A percentile compares a stretch with the other conserved stretches of the same genome.
Conservation (phyloP, 1,284 basidiomycete species). For the Cutaneotrichosporon mucoides region DNA sequence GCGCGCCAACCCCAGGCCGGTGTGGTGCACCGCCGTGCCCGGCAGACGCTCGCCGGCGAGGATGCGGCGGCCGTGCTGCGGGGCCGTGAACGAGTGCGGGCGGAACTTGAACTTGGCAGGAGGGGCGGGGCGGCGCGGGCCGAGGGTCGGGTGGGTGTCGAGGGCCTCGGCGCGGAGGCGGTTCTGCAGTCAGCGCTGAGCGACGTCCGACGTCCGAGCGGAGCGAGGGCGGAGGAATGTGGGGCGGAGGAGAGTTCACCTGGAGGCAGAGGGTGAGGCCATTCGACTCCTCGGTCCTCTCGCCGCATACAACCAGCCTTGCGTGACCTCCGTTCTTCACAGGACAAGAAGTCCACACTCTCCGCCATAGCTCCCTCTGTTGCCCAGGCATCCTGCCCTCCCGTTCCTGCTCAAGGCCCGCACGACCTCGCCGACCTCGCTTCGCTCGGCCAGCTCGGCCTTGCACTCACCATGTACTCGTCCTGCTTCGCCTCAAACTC, state of each 20-base stretch:
- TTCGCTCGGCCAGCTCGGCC: slow-evolving; percentile 16
- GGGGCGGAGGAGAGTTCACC: too few species aligned
- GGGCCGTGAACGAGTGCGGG: slow-evolving; percentile 9
- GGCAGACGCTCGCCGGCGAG: slow-evolving; percentile 45
- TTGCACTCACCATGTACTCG: slow-evolving; percentile 47
- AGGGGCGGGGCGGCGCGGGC: slow-evolving; percentile 1
- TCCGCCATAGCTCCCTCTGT: too few species aligned
- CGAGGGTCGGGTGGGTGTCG: background rate
- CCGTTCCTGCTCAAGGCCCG: too few species aligned
- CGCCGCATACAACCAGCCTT: too few species aligned
- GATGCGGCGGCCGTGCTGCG: slow-evolving; percentile 25
- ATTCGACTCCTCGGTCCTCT: too few species aligned
- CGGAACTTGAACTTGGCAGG: slow-evolving; percentile 4
- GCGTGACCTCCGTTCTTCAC: too few species aligned
- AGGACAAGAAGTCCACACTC: too few species aligned
- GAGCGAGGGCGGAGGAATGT: too few species aligned
- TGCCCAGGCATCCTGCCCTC: too few species aligned
- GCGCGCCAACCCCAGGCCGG: slow-evolving; percentile 44
- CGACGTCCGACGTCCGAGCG: too few species aligned
- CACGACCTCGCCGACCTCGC: too few species aligned
- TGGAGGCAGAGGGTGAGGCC: too few species aligned
- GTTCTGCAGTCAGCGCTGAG: slow-evolving; percentile 5
- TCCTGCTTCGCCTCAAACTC: slow-evolving; percentile 45
- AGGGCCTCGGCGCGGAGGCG: slow-evolving; percentile 20
- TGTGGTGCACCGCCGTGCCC: slow-evolving; percentile 34